Evolutionary conservation across 306 rosid species (phyloP), one percentile per base, ranked within the genome.

Genomic region (Ziziphus jujuba): DNA sequence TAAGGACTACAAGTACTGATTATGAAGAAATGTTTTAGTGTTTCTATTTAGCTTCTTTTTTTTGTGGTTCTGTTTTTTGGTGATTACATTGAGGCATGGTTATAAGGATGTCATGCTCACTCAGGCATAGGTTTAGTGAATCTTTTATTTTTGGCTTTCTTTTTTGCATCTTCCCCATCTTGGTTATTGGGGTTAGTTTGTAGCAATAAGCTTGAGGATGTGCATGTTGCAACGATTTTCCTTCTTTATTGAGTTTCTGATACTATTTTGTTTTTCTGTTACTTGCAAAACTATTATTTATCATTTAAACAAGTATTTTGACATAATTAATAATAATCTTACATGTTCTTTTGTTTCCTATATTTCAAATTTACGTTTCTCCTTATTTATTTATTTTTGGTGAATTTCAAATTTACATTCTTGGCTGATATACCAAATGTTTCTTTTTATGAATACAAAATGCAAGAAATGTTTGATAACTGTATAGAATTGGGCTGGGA

Each of bases 1-100:
- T 16, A 86, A 91, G 87, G 85, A 75, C 65, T 87, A 87, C 68
- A 87, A 77, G 63, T 87, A 87, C 72, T 84, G 49, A 63, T n/a
- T n/a, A n/a, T 45, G 66, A 33, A 40, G 2, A 1, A 10, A 12
- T 40, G 12, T 12, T 40, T 12, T 40, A 40, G 45, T 9, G 12
- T 28, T 48, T 62, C n/a, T n/a, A n/a, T n/a, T 66, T 7, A 6
- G 17, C 7, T 59, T 31, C 47, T 5, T 20, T 63, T 45, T 13
- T 19, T 43, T 10, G 11, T 59, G 70, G 70, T 59, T 70, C 52
- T 75, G 16, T 47, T 33, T 69, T 63, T 47, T 44, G 59, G 34
- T 23, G 52, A 51, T 43, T 40, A 52, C 56, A 31, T 66, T 36
- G 28, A 34, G 48, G 36, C 28, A 50, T 59, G 31, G 65, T 38